A percentile compares a stretch with the other conserved stretches of the same genome.
phyloP scores from a whole-genome alignment of 192 early-diverging fungal species.

The Backusella tarrabulga region DNA sequence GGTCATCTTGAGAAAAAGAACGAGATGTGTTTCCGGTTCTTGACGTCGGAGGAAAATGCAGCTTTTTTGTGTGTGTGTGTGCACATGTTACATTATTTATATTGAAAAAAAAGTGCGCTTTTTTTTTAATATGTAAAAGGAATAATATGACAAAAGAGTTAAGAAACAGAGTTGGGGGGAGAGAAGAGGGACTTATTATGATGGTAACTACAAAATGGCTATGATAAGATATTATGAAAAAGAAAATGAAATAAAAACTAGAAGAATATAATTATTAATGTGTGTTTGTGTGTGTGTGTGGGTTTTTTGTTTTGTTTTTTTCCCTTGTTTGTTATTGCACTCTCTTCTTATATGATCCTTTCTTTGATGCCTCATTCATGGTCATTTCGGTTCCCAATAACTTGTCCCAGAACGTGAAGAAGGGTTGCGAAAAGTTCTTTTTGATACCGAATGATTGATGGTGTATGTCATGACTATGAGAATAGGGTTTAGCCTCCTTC shows the following conservation, averaged over 20 bases:
- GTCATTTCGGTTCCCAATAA: constrained; percentile 63
- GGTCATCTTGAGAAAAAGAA: neutral
- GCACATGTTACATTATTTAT: constrained; percentile 4
- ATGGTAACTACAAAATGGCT: neutral
- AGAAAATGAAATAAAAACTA: neutral
- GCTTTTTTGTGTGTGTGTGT: neutral
- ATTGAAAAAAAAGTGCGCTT: neutral
- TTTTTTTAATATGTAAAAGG: neutral
- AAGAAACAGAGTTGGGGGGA: neutral
- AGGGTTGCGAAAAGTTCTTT: constrained; percentile 67
- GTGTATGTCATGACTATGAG: constrained; percentile 56
- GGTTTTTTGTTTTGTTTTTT: neutral
- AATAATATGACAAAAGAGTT: neutral
- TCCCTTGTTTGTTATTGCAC: neutral
- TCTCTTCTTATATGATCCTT: constrained; percentile 5
- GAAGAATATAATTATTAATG: neutral
- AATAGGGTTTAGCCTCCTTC: neutral
- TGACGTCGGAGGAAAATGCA: neutral
- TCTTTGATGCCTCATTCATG: constrained; percentile 8
- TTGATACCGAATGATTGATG: constrained; percentile 59
- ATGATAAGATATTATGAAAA: neutral
- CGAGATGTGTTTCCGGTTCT: neutral
- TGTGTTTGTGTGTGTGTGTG: neutral
- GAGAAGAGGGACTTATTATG: neutral
- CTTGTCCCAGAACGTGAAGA: constrained; percentile 80